Conservation (phyloP, 169 alveolate species). For the Cryptosporidium viatorum region DNA sequence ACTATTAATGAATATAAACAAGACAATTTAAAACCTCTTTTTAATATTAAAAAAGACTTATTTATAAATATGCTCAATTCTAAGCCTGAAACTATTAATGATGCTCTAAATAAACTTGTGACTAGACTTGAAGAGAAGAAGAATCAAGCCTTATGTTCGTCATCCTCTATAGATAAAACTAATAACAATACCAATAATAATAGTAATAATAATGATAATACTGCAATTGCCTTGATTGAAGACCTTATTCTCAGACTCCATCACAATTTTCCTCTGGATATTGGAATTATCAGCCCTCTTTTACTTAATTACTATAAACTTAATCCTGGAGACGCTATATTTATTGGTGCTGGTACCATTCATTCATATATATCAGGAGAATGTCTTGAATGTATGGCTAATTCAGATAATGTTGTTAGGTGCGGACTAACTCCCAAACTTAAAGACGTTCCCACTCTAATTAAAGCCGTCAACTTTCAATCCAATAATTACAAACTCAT, state of each 20-base stretch:
- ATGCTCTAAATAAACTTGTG: conserved; percentile 2
- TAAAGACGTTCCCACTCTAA: conserved; percentile 85
- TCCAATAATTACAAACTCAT: background rate
- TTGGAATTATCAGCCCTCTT: conserved; percentile 88
- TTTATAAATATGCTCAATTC: conserved; percentile 59
- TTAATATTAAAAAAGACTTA: conserved; percentile 44
- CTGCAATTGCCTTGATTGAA: conserved; percentile 29
- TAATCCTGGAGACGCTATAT: conserved; percentile 90
- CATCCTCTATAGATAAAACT: background rate
- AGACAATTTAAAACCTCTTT: conserved; percentile 29
- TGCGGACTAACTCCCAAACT: conserved; percentile 96
- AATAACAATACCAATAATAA: background rate
- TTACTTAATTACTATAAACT: conserved; percentile 88
- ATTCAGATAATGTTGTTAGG: conserved; percentile 95
- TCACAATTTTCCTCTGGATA: conserved; percentile 85
- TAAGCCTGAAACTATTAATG: background rate
- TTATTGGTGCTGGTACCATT: conserved; percentile 92
- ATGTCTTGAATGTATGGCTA: conserved; percentile 94
- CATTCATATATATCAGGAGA: conserved; percentile 95
- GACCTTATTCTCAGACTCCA: conserved; percentile 75
- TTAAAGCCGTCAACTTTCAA: conserved; percentile 66
- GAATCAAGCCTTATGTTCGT: background rate
- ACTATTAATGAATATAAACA: background rate
- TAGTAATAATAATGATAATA: background rate
- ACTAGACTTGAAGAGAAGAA: conserved; percentile 11